Percentiles rank a stretch among this genome's conserved stretches.
Conservation (phyloP, 768 basidiomycete genomes). For the Xerocomus spinulosus region DNA sequence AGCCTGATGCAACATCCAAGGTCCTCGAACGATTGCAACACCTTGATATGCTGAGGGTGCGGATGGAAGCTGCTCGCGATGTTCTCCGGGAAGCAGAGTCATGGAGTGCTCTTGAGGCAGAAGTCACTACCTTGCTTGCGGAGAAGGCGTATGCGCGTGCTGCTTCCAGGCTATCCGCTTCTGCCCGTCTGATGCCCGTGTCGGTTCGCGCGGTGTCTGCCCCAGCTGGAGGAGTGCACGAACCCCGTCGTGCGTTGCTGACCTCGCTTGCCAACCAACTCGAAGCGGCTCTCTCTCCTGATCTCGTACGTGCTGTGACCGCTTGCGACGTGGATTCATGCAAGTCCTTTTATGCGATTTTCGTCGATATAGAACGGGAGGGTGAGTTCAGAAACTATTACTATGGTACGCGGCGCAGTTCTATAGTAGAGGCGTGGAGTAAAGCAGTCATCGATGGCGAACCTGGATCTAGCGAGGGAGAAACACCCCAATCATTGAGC, state of each 20-base stretch:
- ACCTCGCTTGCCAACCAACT: slow-evolving; percentile 93
- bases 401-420: slow-evolving; percentile 72
- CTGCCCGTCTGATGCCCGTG: slow-evolving; percentile 82
- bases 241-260: slow-evolving; percentile 78
- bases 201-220: slow-evolving; percentile 85
- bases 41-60: slow-evolving; percentile 75
- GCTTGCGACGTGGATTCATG: slow-evolving; percentile 70
- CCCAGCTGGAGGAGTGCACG: slow-evolving; percentile 43
- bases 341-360: slow-evolving; percentile 78
- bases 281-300: slow-evolving; percentile 88
- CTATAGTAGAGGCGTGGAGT: slow-evolving; percentile 68
- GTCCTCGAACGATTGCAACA: slow-evolving; percentile 75
- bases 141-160: slow-evolving; percentile 83
- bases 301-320: slow-evolving; percentile 82
- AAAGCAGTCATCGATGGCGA: slow-evolving; percentile 41
- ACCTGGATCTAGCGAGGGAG: slow-evolving; percentile 1
- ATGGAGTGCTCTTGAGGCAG: slow-evolving; percentile 92
- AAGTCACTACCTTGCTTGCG: slow-evolving; percentile 79
- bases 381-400: slow-evolving; percentile 93
- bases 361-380: slow-evolving; percentile 87
- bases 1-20: slow-evolving; percentile 46
- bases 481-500: slow-evolving; percentile 45
- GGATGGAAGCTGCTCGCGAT: slow-evolving; percentile 87
- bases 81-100: slow-evolving; percentile 93
- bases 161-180: slow-evolving; percentile 87